Evolutionary conservation across 495 filamentous ascomycete species (phyloP), one percentile per base, ranked within the genome.

Genomic region (Jackrogersella minutella): DNA sequence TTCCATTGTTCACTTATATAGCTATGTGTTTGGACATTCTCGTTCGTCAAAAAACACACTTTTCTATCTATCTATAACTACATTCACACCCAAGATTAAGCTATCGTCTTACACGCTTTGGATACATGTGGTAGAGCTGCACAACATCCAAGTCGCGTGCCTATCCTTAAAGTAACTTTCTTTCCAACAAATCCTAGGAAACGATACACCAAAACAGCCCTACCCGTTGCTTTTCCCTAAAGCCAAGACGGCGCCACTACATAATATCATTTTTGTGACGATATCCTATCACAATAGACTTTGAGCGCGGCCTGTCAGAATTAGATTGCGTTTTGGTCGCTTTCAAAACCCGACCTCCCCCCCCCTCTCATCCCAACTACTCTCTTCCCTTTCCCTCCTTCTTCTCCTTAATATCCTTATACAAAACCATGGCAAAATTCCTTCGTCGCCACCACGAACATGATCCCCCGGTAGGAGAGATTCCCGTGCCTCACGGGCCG

Each of bases 401-500:
- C 54, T 16, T 28, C 39, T 33, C 13, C 68, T 60, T 24, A 28
- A 13, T 11, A 16, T 34, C 31, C 28, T 30, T n/a, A 44, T 41
- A 31, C 22, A 50, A 36, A 52, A 56, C 44, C 52, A 76, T 72
- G 68, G 74, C 77, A 53, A 73, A 70, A 21, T 62, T 73, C 17
- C 71, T 79, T 53, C 76, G 73, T 17, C 76, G 74, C 39, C 77
- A 79, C 46, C 62, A 64, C 28, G 77, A 78, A 63, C 80, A 82
- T 71, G 72, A 78, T 59, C 79, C 79, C 19, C 60, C 57, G 39
- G 47, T 74, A 21, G 81, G 81, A 51, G 71, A 77, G 60, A 74
- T 82, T 11, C 81, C 81, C 39, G 79, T 84, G 2, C 80, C 80
- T 11, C 80, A 84, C 49, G 81, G 80, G 10, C 80, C 81, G 5